A percentile compares a stretch with the other conserved stretches of the same genome.
phyloP scores from a whole-genome alignment of 2,329 filamentous ascomycete species.

The Monosporascus sp. region DNA sequence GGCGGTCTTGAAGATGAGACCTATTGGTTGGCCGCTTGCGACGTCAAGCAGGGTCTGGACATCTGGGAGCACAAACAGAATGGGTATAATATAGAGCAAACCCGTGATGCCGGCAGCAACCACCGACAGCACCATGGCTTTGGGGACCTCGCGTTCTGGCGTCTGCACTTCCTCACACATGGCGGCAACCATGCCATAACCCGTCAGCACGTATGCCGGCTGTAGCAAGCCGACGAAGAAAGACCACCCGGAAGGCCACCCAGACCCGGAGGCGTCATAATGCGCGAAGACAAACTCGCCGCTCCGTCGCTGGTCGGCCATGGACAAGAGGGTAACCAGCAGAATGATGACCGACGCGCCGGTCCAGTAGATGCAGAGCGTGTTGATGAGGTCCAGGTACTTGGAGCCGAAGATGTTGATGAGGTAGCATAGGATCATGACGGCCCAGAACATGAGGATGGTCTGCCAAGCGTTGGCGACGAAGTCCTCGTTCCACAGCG shows the following conservation, averaged over 20 bases:
- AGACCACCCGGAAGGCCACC: constrained; percentile 65
- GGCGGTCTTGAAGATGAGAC: constrained; percentile 67
- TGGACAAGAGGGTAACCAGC: constrained; percentile 48
- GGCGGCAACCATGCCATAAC: constrained; percentile 65
- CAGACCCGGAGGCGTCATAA: constrained; percentile 59
- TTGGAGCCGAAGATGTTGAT: constrained; percentile 60
- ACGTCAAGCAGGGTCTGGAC: constrained; percentile 58
- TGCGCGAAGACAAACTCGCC: constrained; percentile 63
- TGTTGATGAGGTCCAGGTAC: constrained; percentile 62
- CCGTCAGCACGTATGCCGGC: constrained; percentile 55
- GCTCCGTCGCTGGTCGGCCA: constrained; percentile 51
- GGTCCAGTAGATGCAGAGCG: constrained; percentile 70
- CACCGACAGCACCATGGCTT: constrained; percentile 65
- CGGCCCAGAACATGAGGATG: constrained; percentile 65
- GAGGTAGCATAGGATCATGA: constrained; percentile 58
- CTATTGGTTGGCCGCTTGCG: constrained; percentile 70
- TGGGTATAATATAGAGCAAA: constrained; percentile 62
- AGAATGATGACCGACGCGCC: constrained; percentile 51
- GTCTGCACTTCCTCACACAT: constrained; percentile 71
- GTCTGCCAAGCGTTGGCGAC: constrained; percentile 65
- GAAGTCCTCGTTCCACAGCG: constrained; percentile 65
- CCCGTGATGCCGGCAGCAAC: constrained; percentile 62
- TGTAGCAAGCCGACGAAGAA: constrained; percentile 68
- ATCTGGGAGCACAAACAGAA: constrained; percentile 70
- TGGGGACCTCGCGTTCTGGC: constrained; percentile 63